Conservation (phyloP, 768 basidiomycete species). For the Tephrocybe rancida region DNA sequence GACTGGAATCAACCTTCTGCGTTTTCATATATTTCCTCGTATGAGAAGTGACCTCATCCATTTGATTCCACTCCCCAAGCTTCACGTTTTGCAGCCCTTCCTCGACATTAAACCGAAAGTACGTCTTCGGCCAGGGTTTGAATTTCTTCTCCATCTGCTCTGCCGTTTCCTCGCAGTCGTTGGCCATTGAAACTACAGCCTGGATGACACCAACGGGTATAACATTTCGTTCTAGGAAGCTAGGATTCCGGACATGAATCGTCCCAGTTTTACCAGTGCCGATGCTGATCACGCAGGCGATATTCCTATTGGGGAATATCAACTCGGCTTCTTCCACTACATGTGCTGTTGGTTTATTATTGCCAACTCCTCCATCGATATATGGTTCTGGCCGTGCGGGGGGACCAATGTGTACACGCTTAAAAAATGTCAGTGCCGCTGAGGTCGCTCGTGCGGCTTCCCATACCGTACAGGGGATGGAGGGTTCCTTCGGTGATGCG, state of each 20-base stretch:
- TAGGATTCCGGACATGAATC: not conserved
- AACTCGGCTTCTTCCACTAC: not conserved
- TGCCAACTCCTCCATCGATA: not conserved
- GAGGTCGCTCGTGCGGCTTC: constrained; percentile 20
- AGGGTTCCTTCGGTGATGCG: not conserved
- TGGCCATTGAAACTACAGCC: not conserved
- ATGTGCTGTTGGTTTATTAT: not conserved
- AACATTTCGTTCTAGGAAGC: not conserved
- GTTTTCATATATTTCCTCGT: no score
- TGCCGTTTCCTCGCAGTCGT: not conserved
- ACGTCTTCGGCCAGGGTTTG: not conserved
- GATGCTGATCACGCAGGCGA: constrained; percentile 3
- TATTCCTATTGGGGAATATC: not conserved
- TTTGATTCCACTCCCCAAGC: constrained; percentile 4
- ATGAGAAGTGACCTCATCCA: no score
- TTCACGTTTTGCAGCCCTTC: not conserved
- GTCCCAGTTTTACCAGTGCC: not conserved
- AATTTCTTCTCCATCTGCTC: no score
- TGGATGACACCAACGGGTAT: not conserved
- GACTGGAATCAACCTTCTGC: no score
- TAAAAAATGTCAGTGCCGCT: constrained; percentile 21
- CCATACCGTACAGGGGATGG: constrained; percentile 16
- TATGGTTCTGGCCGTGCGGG: not conserved
- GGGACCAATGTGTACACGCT: not conserved
- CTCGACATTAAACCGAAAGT: not conserved